Base-by-base conservation (phyloP, 202 grass and related monocot genomes). In the Elaeis oleifera region DNA sequence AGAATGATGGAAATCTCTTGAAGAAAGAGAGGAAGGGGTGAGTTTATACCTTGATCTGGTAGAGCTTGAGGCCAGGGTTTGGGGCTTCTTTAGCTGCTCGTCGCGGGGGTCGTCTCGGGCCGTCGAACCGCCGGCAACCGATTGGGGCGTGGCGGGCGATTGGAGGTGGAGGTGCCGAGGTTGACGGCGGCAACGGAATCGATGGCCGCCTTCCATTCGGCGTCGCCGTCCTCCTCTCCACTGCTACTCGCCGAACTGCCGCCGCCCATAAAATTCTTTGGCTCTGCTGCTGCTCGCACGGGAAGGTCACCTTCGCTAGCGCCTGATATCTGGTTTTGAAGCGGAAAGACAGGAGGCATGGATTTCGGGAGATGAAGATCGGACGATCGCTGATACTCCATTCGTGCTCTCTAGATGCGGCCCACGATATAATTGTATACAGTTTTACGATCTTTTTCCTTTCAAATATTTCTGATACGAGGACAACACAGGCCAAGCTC, bases 161-260 rank as follows among this genome's bases (percentile, higher is more conserved):
- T 87, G 59, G 82, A 76, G 8, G 29, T 23, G 18, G 79, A 54
- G 19, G 81, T 44, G 11, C 63, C 78, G 58, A 88, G 80, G 3
- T 80, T 76, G 1, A 64, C 73, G 1, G 79, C 39, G 3, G 84
- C 78, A 15, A 96, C 57, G 36, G 91, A 96, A 1, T 80, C 74
- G 4, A 96, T 96, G 73, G 87, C 87, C 15, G 81, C 87, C 53
- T 71, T 90, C 87, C 91, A 96, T 44, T 71, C 48, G 13, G 87
- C 74, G 50, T 90, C 81, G 3, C 91, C 91, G 26, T 96, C 91
- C 68, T 96, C 87, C 3, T 96, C 91, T 58, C 87, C 78, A 78
- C 76, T 81, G 64, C 84, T 88, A 51, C 70, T 49, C 23, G 67
- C 44, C 54, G 58, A 23, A 60, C 83, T 52, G 83, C 51, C 56